Evolutionary conservation across 2,329 filamentous ascomycete species (phyloP).

Genomic region (Fusarium nelsonii): DNA sequence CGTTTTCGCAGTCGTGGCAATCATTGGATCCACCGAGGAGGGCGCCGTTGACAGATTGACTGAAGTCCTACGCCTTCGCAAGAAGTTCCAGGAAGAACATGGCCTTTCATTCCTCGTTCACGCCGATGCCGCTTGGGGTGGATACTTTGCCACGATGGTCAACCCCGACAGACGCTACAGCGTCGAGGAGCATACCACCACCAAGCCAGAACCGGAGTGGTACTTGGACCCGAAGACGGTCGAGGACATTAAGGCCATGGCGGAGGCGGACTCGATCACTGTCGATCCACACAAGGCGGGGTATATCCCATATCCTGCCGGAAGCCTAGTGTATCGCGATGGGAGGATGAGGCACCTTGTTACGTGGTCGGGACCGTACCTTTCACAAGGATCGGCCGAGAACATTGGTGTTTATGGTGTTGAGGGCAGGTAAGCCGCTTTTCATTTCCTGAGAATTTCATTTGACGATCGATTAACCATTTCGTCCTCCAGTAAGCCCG

Average conservation of each 20-base stretch:
- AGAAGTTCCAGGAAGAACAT: constrained; percentile 54
- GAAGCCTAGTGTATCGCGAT: constrained; percentile 59
- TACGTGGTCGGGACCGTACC: constrained; percentile 58
- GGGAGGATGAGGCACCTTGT: constrained; percentile 58
- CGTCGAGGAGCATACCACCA: not conserved
- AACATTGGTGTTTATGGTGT: constrained; percentile 60
- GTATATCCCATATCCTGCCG: constrained; percentile 61
- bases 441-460: rapidly evolving
- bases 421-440: constrained; percentile 55
- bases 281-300: constrained; percentile 63
- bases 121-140: constrained; percentile 63
- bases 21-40: constrained; percentile 63
- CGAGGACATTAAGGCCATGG: constrained; percentile 55
- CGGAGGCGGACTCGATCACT: constrained; percentile 59
- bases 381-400: constrained; percentile 55
- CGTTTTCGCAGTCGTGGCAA: constrained; percentile 59
- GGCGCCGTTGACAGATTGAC: constrained; percentile 59
- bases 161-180: constrained; percentile 47
- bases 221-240: constrained; percentile 53
- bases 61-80: constrained; percentile 55
- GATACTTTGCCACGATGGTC: constrained; percentile 62
- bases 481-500: constrained; percentile 53
- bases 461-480: not conserved
- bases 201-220: constrained; percentile 51
- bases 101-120: constrained; percentile 62